Conservation (phyloP, 1,139 yeast species). For the Saccharomyces hybrid region DNA sequence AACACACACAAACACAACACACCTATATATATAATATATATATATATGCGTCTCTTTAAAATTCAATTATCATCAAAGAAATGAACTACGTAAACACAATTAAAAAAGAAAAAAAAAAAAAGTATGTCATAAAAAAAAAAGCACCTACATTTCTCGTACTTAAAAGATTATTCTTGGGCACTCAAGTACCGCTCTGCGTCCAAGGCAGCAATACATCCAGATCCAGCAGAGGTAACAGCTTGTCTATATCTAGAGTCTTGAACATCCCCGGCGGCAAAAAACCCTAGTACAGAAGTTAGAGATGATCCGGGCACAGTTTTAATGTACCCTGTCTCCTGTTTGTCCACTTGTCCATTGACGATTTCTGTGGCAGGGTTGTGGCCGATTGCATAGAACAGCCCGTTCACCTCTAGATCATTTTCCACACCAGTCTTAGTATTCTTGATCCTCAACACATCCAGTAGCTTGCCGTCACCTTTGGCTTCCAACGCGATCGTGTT, state of each 20-base stretch:
- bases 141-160: background rate
- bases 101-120: background rate
- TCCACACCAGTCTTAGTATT: slow-evolving; percentile 66
- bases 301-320: slow-evolving; percentile 85
- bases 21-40: too few species aligned
- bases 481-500: slow-evolving; percentile 83
- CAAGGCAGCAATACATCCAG: slow-evolving; percentile 99
- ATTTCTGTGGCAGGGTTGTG: slow-evolving; percentile 91
- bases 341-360: slow-evolving; percentile 67
- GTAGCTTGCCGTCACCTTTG: slow-evolving; percentile 81
- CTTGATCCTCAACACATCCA: slow-evolving; percentile 51
- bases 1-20: too few species aligned
- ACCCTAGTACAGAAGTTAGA: slow-evolving; percentile 79
- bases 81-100: background rate
- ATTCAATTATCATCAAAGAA: too few species aligned
- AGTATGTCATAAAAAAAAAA: too few species aligned
- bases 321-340: slow-evolving; percentile 84
- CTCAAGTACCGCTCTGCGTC: slow-evolving; percentile 83
- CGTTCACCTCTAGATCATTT: slow-evolving; percentile 68
- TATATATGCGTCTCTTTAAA: too few species aligned
- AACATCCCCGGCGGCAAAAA: slow-evolving; percentile 98
- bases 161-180: slow-evolving; percentile 44
- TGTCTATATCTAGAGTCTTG: slow-evolving; percentile 96
- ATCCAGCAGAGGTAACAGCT: slow-evolving; percentile 97
- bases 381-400: slow-evolving; percentile 96